Evolutionary conservation across 2,329 filamentous ascomycete species (phyloP).

Genomic region (Calycina herbarum): DNA sequence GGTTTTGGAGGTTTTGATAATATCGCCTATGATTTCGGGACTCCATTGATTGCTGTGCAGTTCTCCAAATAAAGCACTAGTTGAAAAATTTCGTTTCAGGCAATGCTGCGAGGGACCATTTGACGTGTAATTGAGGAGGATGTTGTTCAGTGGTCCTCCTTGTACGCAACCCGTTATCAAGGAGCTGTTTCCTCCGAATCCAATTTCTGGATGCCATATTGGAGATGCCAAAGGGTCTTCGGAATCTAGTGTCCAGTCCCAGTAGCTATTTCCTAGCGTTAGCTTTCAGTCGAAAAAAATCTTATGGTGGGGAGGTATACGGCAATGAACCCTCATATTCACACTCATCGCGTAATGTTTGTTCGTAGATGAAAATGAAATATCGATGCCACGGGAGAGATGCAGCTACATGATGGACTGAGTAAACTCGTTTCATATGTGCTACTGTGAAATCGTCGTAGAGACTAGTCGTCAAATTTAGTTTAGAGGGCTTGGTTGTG

Average conservation of each 20-base stretch:
- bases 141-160: background rate
- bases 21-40: background rate
- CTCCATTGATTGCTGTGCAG: background rate
- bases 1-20: background rate
- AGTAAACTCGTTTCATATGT: background rate
- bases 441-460: background rate
- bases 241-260: slow-evolving; percentile 12
- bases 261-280: slow-evolving; percentile 1
- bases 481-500: background rate
- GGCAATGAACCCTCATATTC: slow-evolving; percentile 3
- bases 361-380: slow-evolving; percentile 39
- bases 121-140: background rate
- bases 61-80: background rate
- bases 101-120: background rate
- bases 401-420: slow-evolving; percentile 32
- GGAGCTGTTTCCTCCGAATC: background rate
- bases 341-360: slow-evolving; percentile 24
- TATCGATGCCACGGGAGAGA: slow-evolving; percentile 42
- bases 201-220: slow-evolving; percentile 1
- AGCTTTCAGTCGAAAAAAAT: background rate
- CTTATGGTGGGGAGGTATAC: background rate
- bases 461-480: background rate
- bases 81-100: background rate
- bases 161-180: background rate
- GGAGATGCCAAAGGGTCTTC: slow-evolving; percentile 2